Evolutionary conservation across 352 stramenopile genomes (phyloP), one percentile per base, ranked within the genome.

Genomic region (Globisporangium parvum): DNA sequence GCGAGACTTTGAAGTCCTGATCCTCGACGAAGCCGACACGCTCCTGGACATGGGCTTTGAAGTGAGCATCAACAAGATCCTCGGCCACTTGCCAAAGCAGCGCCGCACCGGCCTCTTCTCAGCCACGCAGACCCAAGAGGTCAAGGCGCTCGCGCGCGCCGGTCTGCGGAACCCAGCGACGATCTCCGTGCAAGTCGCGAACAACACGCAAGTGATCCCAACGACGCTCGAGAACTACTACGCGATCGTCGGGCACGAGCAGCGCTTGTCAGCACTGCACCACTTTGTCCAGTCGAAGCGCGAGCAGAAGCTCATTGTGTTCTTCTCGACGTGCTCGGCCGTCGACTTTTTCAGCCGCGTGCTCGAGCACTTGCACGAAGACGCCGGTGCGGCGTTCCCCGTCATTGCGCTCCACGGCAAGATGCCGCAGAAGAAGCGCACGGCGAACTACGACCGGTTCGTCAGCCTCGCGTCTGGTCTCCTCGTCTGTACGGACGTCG

Each of bases 11-110:
- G 96, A 99, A 63, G 89, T 98, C 33, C 76, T 99, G 21, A 96
- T 99, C 49, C 69, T 99, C 33, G 97, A 99, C 70, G 97, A 99
- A 70, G 97, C 96, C n/a, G 98, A 99, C 66, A 98, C 95, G 23
- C 65, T 99, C 39, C 79, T 99, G 39, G 96, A 98, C 70, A 98
- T 98, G 81, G 96, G 96, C 57, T 99, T 99, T 63, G 88, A 98
- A 63, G 82, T 96, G 14, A 96, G 92, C 48, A 83, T 99, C 33
- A 97, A 93, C 57, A 93, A 84, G 53, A 99, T 99, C 60, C 76
- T 99, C 39, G 77, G 70, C 9, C 80, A 93, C 26, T 57, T 99
- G 26, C 97, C 97, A 3, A 98, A 98, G 80, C 98, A 99, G 81
- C 84, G 97, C 54, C 78, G 97, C 47, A 99, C 97, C 1, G 97